A percentile compares a stretch with the other conserved stretches of the same genome.
Evolutionary conservation across 441 rosid species (phyloP).

Genomic region (Biscutella laevigata): DNA sequence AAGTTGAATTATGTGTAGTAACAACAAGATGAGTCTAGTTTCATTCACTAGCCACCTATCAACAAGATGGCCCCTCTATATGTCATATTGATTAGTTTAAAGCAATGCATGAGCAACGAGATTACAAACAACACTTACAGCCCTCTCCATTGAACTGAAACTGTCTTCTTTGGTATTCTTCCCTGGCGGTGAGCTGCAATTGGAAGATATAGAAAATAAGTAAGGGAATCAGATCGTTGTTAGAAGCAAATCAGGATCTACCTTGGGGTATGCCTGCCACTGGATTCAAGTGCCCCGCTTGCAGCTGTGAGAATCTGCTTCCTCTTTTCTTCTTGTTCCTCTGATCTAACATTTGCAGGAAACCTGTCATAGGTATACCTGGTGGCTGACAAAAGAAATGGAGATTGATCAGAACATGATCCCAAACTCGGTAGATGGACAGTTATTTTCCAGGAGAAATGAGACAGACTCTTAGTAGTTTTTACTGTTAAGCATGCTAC

Average conservation of each 20-base stretch:
- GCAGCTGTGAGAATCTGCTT: conserved; percentile 89
- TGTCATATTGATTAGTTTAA: conserved; percentile 9
- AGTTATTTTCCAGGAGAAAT: background rate
- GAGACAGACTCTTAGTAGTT: background rate
- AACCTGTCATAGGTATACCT: conserved; percentile 91
- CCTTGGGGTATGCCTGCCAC: conserved; percentile 72
- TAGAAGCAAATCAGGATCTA: conserved; percentile 28
- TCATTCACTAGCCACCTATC: conserved; percentile 11
- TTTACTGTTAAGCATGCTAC: conserved; percentile 6
- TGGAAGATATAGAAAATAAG: conserved; percentile 16
- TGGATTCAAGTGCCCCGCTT: conserved; percentile 78
- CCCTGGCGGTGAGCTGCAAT: conserved; percentile 66
- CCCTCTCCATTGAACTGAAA: conserved; percentile 90
- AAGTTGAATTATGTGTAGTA: background rate
- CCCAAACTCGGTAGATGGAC: conserved; percentile 7
- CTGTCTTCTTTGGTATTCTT: conserved; percentile 49
- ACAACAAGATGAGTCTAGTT: conserved; percentile 4
- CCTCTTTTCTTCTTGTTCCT: conserved; percentile 94
- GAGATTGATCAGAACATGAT: conserved; percentile 21
- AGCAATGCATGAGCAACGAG: conserved; percentile 17
- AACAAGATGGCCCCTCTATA: background rate
- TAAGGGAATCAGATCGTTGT: conserved; percentile 14
- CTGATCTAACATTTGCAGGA: conserved; percentile 80
- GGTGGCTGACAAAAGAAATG: conserved; percentile 61
- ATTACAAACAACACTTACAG: conserved; percentile 57